phyloP scores from a whole-genome alignment of 768 basidiomycete genomes.

The Hygrophorus pudorinus region DNA sequence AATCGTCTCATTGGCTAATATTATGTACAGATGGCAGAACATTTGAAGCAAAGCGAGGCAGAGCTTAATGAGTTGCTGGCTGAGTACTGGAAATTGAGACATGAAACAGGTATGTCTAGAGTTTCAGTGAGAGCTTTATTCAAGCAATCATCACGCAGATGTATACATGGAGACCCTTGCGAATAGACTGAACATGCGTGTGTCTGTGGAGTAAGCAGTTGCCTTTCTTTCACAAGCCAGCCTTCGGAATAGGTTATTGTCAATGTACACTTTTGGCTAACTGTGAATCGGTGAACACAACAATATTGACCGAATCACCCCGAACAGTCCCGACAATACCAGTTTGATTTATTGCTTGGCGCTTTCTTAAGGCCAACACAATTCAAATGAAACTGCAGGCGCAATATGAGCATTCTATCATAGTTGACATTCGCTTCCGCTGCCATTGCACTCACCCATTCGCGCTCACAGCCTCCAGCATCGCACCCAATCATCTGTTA shows the following conservation, averaged over 20 bases:
- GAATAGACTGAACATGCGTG: constrained; percentile 63
- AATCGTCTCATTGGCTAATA: background rate
- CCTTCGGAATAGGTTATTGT: too few relatives aligned
- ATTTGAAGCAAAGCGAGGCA: constrained; percentile 60
- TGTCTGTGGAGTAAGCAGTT: constrained; percentile 11
- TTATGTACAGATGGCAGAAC: constrained; percentile 55
- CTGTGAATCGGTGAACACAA: background rate
- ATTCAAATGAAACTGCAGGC: constrained; percentile 55
- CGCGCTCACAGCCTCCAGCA: constrained; percentile 51
- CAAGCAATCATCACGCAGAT: constrained; percentile 30
- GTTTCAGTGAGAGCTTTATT: background rate
- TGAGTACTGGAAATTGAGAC: constrained; percentile 77
- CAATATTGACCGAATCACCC: background rate
- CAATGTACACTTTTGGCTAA: too few relatives aligned
- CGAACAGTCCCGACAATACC: constrained; percentile 64
- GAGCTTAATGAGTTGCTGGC: constrained; percentile 75
- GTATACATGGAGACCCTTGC: constrained; percentile 83
- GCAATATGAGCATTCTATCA: background rate
- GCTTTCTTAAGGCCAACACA: constrained; percentile 53
- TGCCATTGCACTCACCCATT: constrained; percentile 68
- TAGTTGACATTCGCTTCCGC: background rate
- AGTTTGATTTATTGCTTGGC: constrained; percentile 47
- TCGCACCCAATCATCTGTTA: constrained; percentile 84
- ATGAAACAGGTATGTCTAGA: constrained; percentile 51
- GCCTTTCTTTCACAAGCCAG: too few relatives aligned